phyloP scores from a whole-genome alignment of 768 basidiomycete species.

The Erythrobasidium yunnanense region DNA sequence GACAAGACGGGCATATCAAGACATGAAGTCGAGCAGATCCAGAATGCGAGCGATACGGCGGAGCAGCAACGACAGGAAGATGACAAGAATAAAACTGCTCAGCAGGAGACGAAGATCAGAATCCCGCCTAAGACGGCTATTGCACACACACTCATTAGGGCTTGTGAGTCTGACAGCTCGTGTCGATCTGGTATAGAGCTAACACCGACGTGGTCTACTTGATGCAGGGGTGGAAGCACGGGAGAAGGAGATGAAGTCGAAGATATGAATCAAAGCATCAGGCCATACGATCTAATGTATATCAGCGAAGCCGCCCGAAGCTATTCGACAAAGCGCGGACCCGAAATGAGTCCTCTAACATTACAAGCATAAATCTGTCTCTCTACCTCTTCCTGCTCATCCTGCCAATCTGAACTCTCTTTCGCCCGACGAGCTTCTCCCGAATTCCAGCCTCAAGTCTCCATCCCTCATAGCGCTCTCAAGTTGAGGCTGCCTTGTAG shows the following conservation, averaged over 20 bases:
- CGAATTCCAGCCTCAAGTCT: too few relatives aligned
- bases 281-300: not conserved
- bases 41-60: slow-evolving; percentile 27
- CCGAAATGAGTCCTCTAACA: not conserved
- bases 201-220: too few relatives aligned
- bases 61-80: not conserved
- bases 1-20: slow-evolving; percentile 29
- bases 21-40: slow-evolving; percentile 34
- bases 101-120: slow-evolving; percentile 18
- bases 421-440: too few relatives aligned
- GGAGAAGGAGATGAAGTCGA: not conserved
- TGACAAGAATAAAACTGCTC: not conserved
- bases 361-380: not conserved
- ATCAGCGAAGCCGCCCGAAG: not conserved
- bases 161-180: too few relatives aligned
- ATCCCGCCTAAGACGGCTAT: slow-evolving; percentile 39
- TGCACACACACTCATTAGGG: slow-evolving; percentile 35
- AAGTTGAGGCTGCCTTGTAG: too few relatives aligned
- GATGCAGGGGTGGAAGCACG: too few relatives aligned
- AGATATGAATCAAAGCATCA: not conserved
- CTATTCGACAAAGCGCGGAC: not conserved
- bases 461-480: too few relatives aligned
- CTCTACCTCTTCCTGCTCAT: too few relatives aligned
- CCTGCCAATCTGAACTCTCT: too few relatives aligned
- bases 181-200: slow-evolving; percentile 26